Evolutionary conservation across 257 asterid genomes (phyloP), one percentile per base, ranked within the genome.

Genomic region (Solanum pimpinellifolium): DNA sequence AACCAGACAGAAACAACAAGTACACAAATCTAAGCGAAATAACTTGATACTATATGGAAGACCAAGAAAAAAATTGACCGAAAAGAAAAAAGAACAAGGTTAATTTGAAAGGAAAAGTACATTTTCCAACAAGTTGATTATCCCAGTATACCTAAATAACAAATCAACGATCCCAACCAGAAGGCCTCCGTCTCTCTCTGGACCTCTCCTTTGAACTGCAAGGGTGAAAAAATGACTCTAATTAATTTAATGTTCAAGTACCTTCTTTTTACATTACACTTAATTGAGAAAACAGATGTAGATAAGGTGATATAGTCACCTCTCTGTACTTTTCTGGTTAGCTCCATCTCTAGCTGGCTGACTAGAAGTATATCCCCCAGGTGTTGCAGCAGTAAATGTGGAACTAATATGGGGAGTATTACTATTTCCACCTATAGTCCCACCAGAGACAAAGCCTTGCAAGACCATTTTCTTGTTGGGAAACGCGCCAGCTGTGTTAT

Each of bases 361-460:
- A 56, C 80, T 44, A 31, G 88, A 39, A 39, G 92, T 86, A 87
- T 85, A 87, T 74, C 83, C 91, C 37, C 59, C 85, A 39, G 94
- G 87, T 31, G 91, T 86, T 44, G 93, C 86, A 88, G 94, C 87
- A 44, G 93, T 39, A 87, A 83, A 35, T 13, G 90, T 85, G 11
- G 92, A 89, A 87, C 90, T 92, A 87, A 87, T 87, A 87, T 86
- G 93, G 86, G 93, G 75, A 66, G 92, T 89, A 77, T 89, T 91
- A 85, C 90, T 56, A 77, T 93, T 93, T 66, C 98, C 99, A 70
- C 99, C 99, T 84, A 97, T 97, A n/a, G 94, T 92, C 88, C 99
- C 99, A 88, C 99, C 99, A 60, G 99, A 91, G 87, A 97, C 98
- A 85, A 97, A 97, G 82, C 99, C 99, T 3, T 92, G 90, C 35